Base-by-base conservation (phyloP, 2,329 filamentous ascomycete genomes). In the Penicillium janthinellum region DNA sequence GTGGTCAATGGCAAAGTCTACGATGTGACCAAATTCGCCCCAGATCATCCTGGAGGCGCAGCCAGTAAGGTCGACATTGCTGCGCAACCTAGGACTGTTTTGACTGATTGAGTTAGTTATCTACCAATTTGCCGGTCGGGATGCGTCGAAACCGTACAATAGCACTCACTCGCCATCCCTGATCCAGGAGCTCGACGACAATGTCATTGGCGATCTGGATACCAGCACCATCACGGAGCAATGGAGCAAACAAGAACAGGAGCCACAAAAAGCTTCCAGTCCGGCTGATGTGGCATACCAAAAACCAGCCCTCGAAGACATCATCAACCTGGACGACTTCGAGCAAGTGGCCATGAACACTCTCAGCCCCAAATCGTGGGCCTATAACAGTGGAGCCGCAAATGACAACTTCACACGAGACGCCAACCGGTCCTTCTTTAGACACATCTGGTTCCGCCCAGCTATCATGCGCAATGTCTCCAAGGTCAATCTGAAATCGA, bases 291-390 rank as follows among this genome's bases (percentile, higher is more conserved):
- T 51, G n/a, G 39, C 39, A 42, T 59, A 59, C 12, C 51, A 52
- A 14, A 82, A 80, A 70, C 80, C 81, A 4, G 75, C 79, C 11
- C 70, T 83, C 20, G 73, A 77, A 60, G 73, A 79, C 53, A 75
- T 81, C 59, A 76, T 82, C 65, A 81, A 78, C 64, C 68, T 78
- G 12, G 75, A 83, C 68, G 79, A 81, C 64, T 80, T 82, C 58
- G 77, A 81, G 62, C 65, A 73, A 4, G 73, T 77, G 8, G 79
- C 79, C 5, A 87, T 88, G 71, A 81, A 86, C 37, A 85, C 92
- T 57, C 95, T 96, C 91, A 95, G 92, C 83, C 92, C 89, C 80
- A 88, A 87, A 6, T 92, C 92, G 0, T 97, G 92, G 92, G 92
- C 89, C 17, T 97, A 96, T 79, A 80, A 80, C 64, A 78, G 75